Conservation (phyloP, 257 asterid genomes). For the Solanum lycopersicoides region DNA sequence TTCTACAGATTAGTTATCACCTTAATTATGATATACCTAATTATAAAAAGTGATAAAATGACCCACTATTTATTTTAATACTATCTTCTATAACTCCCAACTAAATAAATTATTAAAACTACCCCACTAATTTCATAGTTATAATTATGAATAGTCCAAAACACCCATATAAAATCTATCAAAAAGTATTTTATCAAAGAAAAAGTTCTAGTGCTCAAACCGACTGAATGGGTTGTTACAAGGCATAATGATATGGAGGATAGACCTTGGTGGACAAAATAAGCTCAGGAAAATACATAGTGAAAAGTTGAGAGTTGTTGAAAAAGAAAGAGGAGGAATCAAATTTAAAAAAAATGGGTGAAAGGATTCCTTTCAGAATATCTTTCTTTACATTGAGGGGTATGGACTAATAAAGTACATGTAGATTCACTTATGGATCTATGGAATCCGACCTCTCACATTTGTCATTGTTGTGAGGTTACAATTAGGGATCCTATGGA, state of each 20-base stretch:
- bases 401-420: neutral
- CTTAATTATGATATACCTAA: no score
- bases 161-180: no score
- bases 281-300: neutral
- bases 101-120: no score
- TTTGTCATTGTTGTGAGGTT: neutral
- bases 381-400: neutral
- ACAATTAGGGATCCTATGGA: neutral
- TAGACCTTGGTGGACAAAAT: neutral
- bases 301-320: neutral
- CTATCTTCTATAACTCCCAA: no score
- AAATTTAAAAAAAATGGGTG: neutral
- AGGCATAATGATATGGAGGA: neutral
- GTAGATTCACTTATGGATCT: neutral
- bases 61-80: no score
- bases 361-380: neutral
- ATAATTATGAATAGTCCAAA: no score
- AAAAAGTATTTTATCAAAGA: no score
- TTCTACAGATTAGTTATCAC: no score
- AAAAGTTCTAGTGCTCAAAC: no score
- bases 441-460: neutral
- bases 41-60: no score
- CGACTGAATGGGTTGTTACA: no score
- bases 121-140: no score
- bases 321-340: neutral